Base-by-base conservation (phyloP, 352 stramenopile species). In the Saprolegnia parasitica region DNA sequence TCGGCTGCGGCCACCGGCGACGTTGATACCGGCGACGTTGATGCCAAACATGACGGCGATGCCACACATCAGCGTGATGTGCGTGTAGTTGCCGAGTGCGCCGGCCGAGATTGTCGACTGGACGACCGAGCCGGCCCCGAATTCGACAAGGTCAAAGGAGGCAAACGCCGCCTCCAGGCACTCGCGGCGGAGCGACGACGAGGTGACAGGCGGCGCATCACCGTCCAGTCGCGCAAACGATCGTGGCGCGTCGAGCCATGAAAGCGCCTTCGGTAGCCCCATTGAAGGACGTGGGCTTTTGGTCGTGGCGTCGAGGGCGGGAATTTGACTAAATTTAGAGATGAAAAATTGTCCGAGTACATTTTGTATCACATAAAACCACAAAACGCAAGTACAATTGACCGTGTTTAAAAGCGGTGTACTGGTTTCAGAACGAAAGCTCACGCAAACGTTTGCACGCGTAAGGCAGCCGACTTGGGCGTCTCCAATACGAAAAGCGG, bases 21-120 rank as follows among this genome's bases (percentile, higher is more conserved):
- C 61, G 73, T 92, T 81, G 15, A 92, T 83, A 21, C 78, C 84
- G 5, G 77, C 42, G 13, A 49, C 61, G 73, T 92, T 81, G 15
- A 92, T 83, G 24, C 78, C 84, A 26, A 92, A 78, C 66, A 91
- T 81, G 39, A 92, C 78, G 39, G 72, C 84, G 56, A 92, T 72
- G n/a, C 84, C 84, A 82, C 84, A 92, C 70, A 74, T 82, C 49
- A 91, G 74, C 66, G 77, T 88, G 74, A 90, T 88, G 67, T 77
- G 88, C 26, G 86, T 68, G 73, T 84, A 90, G 65, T 81, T 83
- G 63, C 84, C 84, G 57, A 83, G 85, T 32, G 62, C 79, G 65
- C 76, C 74, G 5, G 81, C 71, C 37, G 78, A 73, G 6, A 90
- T 73, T n/a, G 77, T 75, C 15, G 88, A 78, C 71, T 91, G 81